Evolutionary conservation across 2,329 filamentous ascomycete species (phyloP).

Genomic region (Thielaviopsis ethacetica): DNA sequence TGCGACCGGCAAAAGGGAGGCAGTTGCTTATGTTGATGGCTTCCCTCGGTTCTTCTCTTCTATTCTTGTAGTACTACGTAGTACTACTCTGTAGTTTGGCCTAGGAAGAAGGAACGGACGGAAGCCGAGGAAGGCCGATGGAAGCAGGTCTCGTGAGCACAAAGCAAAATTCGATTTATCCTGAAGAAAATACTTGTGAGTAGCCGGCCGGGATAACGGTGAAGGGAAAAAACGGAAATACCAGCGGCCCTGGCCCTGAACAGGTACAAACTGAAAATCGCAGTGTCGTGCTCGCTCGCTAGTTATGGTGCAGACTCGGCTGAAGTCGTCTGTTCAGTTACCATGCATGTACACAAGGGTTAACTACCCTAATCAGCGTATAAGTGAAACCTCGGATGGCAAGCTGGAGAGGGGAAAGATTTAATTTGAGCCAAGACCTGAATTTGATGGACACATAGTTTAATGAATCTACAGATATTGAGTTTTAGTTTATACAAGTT

Average conservation of each 20-base stretch:
- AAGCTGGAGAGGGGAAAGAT: neutral
- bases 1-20: neutral
- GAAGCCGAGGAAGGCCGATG: neutral
- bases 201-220: neutral
- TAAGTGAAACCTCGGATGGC: neutral
- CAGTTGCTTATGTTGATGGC: too few species aligned
- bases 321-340: neutral
- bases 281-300: neutral
- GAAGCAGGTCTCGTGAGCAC: neutral
- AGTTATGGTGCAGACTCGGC: neutral
- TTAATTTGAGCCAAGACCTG: neutral
- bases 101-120: neutral
- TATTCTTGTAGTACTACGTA: too few species aligned
- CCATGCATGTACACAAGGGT: neutral
- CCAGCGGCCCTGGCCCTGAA: neutral
- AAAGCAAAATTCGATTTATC: neutral
- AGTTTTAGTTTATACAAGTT: neutral
- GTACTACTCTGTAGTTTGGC: too few species aligned
- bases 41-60: too few species aligned
- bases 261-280: neutral
- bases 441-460: neutral
- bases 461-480: neutral
- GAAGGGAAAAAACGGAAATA: neutral
- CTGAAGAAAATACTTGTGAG: neutral
- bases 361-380: neutral